Percentiles rank a stretch among this genome's conserved stretches.
Evolutionary conservation across 164 flowering plant species (phyloP).

Genomic region (Umbilicus rupestris): DNA sequence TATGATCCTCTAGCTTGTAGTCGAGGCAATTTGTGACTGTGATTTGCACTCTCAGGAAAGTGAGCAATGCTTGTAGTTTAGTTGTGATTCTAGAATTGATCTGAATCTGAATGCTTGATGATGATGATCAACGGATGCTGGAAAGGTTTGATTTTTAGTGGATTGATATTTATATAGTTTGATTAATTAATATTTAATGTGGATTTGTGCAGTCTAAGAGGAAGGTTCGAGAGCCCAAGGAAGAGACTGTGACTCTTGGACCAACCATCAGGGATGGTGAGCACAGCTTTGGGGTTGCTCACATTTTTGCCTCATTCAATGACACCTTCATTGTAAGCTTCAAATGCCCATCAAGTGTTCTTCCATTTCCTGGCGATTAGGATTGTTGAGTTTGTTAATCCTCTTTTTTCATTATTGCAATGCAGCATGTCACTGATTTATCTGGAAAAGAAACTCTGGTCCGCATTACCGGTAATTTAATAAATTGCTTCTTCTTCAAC

Average conservation of each 20-base stretch:
- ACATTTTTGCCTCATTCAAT: constrained; percentile 73
- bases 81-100: no score
- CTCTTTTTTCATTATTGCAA: no score
- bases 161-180: no score
- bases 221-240: constrained; percentile 8
- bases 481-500: no score
- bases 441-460: constrained; percentile 42
- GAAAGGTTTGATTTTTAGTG: no score
- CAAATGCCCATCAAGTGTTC: background rate
- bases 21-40: no score
- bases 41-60: no score
- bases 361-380: background rate
- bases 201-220: constrained; percentile 5
- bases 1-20: no score
- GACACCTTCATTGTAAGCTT: constrained; percentile 50
- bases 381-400: background rate
- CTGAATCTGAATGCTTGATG: no score
- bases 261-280: background rate
- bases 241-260: constrained; percentile 8
- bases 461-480: constrained; percentile 33
- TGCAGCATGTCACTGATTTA: constrained; percentile 44
- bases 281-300: background rate
- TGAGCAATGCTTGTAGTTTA: no score
- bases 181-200: no score
- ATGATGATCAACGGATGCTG: no score